These are phyloP conservation scores for Neovahlkampfia damariscottae DNA, from an alignment of 78 protist genomes.

Conservation along the genomic window DNA sequence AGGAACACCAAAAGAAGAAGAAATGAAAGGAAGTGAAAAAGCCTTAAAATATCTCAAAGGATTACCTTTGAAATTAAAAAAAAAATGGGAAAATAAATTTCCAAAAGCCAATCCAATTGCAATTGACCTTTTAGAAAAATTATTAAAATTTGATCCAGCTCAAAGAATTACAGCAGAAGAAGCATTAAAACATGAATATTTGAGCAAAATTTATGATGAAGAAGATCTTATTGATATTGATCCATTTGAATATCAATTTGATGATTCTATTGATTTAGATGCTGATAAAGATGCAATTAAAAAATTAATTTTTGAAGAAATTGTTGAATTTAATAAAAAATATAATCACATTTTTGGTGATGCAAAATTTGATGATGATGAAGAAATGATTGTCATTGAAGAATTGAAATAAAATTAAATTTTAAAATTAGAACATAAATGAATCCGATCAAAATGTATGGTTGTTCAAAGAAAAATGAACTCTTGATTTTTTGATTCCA, in stretches of 20 bases:
- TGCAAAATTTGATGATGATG: too few species aligned
- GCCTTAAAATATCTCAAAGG: conserved; percentile 12
- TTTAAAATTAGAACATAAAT: too few species aligned
- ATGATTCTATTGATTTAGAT: too few species aligned
- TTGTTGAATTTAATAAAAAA: neutral
- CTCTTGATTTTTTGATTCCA: too few species aligned
- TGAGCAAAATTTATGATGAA: conserved; percentile 11
- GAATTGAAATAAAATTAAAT: too few species aligned
- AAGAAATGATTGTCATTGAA: too few species aligned
- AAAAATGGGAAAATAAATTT: neutral
- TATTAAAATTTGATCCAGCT: conserved; percentile 62
- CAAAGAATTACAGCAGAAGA: conserved; percentile 52
- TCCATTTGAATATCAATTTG: neutral
- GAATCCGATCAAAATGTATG: too few species aligned
- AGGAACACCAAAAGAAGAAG: conserved; percentile 76
- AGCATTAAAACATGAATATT: conserved; percentile 67
- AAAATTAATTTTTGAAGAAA: neutral
- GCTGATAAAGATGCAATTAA: neutral
- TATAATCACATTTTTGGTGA: too few species aligned
- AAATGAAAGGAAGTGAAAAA: conserved; percentile 26
- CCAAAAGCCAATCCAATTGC: conserved; percentile 24
- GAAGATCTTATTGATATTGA: neutral
- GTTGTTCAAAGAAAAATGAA: too few species aligned
- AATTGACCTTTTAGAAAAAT: conserved; percentile 45
- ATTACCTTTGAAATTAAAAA: neutral